Evolutionary conservation across 2,329 filamentous ascomycete genomes (phyloP).

Genomic region (Cercospora citrullina): DNA sequence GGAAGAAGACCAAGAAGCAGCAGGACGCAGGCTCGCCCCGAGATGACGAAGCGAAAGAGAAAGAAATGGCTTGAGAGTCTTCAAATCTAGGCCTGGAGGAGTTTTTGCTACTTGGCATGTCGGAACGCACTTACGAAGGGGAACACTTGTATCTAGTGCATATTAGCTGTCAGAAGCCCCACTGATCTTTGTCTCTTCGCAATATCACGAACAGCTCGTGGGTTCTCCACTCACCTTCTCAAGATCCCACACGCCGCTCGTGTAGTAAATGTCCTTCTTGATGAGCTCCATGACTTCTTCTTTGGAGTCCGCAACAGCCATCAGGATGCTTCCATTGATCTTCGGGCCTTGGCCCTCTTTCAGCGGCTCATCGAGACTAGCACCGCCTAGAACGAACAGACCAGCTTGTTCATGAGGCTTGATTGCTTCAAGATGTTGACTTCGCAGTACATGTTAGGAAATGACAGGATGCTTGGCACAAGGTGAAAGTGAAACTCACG

Average conservation of each 20-base stretch:
- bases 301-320: constrained; percentile 64
- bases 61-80: neutral
- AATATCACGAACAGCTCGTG: neutral
- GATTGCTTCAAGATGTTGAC: constrained; percentile 59
- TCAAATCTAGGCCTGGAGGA: neutral
- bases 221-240: constrained; percentile 40
- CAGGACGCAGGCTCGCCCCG: neutral
- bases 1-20: neutral
- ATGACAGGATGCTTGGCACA: neutral
- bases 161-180: neutral
- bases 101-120: neutral
- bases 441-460: neutral
- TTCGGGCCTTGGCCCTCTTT: constrained; percentile 63
- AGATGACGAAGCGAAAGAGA: neutral
- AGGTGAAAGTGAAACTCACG: constrained; percentile 31
- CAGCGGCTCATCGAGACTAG: constrained; percentile 64
- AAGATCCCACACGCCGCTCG: constrained; percentile 74
- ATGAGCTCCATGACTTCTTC: constrained; percentile 65
- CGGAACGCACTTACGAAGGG: constrained; percentile 1
- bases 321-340: constrained; percentile 72
- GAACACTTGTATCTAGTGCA: neutral
- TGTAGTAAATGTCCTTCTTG: constrained; percentile 71
- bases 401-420: constrained; percentile 56
- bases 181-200: neutral
- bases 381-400: constrained; percentile 66